Evolutionary conservation across 768 basidiomycete species (phyloP), one percentile per base, ranked within the genome.

Genomic region (Tulasnella sp.): DNA sequence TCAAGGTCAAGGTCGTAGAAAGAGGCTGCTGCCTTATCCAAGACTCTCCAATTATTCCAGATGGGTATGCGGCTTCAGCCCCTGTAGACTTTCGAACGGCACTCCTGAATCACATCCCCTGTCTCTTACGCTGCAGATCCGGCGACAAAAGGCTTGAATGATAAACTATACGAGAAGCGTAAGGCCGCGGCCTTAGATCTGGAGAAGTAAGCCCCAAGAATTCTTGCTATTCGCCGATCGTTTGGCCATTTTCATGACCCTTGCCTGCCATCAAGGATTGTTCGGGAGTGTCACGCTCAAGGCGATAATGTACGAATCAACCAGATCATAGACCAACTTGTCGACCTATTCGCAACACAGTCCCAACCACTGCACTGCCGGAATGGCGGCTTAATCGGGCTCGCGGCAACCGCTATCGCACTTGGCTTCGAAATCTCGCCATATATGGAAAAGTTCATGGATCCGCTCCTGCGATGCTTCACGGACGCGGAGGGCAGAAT

Each of bases 371-470:
- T 97, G 34, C 96, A 98, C 83, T 90, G 96, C 71, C 89, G 97
- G 71, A 98, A 97, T 84, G 97, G 97, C 46, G 97, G 97, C 6
- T 88, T 98, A 62, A 98, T 98, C 82, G 97, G 97, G 34, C 90
- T 99, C 1, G 97, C 97, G 12, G 97, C 95, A 39, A 95, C 95
- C 34, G 95, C 96, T n/a, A 99, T 99, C 83, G 97, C 98, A 0
- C 88, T 99, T 3, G 95, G 96, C 2, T 93, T 96, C 16, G 94
- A 98, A 82, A 90, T 99, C 71, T 92, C 97, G 10, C 94, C 95
- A 9, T 96, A 97, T 87, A 94, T 99, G 91, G 94, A 94, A 80
- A 93, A 92, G 82, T 98, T 99, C 84, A 90, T 98, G 46, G 92
- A 93, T 62, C 93, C 95, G 2, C 89, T 99, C 42, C 89, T 99